Percentiles rank a stretch among this genome's conserved stretches.
phyloP scores from a whole-genome alignment of 1,284 basidiomycete species.

The Ganoderma sinense region DNA sequence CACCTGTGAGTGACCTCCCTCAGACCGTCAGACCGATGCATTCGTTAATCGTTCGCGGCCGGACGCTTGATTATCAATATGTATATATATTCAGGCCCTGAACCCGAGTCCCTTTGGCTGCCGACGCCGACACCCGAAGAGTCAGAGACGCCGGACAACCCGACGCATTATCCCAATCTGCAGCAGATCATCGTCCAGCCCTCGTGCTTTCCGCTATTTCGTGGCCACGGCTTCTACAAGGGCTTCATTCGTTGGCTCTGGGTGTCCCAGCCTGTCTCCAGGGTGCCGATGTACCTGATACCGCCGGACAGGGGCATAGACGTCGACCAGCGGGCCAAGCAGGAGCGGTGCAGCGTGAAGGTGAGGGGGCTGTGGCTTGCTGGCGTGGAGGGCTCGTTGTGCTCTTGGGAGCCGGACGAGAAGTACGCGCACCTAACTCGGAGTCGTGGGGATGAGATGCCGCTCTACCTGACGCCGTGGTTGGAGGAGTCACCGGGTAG shows the following conservation, averaged over 20 bases:
- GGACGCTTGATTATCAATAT: too few species aligned
- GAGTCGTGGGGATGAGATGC: neutral
- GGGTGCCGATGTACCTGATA: constrained; percentile 23
- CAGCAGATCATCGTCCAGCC: constrained; percentile 25
- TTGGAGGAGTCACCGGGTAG: neutral
- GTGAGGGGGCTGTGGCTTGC: neutral
- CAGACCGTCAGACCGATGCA: too few species aligned
- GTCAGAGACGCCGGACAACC: neutral
- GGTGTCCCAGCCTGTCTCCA: constrained; percentile 14
- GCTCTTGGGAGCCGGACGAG: neutral
- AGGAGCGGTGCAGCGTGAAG: neutral
- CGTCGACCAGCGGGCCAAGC: neutral
- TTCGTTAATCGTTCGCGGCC: neutral
- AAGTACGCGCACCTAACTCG: neutral
- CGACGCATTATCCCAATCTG: constrained; percentile 20
- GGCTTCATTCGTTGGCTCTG: constrained; percentile 18
- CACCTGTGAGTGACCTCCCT: neutral
- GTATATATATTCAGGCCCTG: neutral
- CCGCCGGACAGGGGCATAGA: neutral
- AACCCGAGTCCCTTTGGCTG: neutral
- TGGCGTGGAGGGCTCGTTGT: neutral
- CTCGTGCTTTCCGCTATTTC: neutral
- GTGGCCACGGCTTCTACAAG: constrained; percentile 13
- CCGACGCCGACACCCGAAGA: neutral
- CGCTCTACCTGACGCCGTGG: constrained; percentile 2